These are phyloP conservation scores for Thinopyrum obtusiflorum DNA, from an alignment of 202 grass and related monocot genomes.

Conservation along the genomic window DNA sequence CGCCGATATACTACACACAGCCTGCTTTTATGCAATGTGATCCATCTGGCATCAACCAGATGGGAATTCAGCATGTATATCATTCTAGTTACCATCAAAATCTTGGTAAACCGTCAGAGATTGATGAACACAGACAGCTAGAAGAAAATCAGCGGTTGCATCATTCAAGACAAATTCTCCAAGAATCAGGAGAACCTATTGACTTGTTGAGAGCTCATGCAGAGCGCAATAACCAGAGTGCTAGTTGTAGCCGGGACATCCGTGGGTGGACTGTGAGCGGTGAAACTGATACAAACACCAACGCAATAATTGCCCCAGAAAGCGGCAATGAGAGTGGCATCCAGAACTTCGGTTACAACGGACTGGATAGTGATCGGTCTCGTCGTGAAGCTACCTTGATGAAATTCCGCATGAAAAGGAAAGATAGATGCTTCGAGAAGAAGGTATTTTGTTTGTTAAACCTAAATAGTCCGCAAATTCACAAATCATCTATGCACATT, in stretches of 20 bases:
- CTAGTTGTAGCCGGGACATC: slow-evolving; percentile 60
- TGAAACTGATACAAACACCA: slow-evolving; percentile 60
- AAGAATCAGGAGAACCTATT: slow-evolving; percentile 36
- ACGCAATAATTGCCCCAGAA: slow-evolving; percentile 41
- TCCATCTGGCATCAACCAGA: slow-evolving; percentile 41
- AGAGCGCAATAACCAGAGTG: slow-evolving; percentile 43
- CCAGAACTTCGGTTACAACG: slow-evolving; percentile 44
- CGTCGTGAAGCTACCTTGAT: slow-evolving; percentile 75
- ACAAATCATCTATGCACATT: background rate
- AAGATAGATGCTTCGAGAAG: slow-evolving; percentile 97
- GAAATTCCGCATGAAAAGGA: slow-evolving; percentile 94
- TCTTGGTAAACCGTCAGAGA: slow-evolving; percentile 15
- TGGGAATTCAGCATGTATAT: slow-evolving; percentile 38
- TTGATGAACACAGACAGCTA: slow-evolving; percentile 31
- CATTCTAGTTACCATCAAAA: slow-evolving; percentile 48
- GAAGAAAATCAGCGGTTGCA: slow-evolving; percentile 45
- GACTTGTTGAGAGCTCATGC: slow-evolving; percentile 32
- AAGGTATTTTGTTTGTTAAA: slow-evolving; percentile 54
- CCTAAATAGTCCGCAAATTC: background rate
- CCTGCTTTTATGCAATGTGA: slow-evolving; percentile 46
- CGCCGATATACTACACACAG: slow-evolving; percentile 62
- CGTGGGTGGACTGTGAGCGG: slow-evolving; percentile 51
- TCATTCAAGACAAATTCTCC: slow-evolving; percentile 40
- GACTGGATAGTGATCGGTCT: slow-evolving; percentile 40
- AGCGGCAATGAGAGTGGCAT: slow-evolving; percentile 68